A percentile compares a stretch with the other conserved stretches of the same genome.
phyloP scores from a whole-genome alignment of 176 grass and related monocot genomes.

The Dactylis glomerata region DNA sequence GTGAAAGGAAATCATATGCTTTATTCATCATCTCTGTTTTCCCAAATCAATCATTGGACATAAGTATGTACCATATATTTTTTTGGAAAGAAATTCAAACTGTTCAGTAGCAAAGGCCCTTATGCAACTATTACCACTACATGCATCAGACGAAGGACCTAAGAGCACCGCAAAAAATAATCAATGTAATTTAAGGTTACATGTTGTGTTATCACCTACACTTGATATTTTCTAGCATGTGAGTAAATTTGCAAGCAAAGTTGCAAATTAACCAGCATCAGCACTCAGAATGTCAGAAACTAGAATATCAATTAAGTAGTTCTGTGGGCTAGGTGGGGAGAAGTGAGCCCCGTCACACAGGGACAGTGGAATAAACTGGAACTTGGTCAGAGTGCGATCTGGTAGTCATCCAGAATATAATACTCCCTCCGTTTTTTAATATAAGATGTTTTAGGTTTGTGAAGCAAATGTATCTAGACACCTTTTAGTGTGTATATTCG shows the following conservation, averaged over 20 bases:
- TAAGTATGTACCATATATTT: not conserved
- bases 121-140: not conserved
- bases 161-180: not conserved
- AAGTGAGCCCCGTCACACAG: not conserved
- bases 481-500: too few relatives aligned
- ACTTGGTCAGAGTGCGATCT: not conserved
- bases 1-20: too few relatives aligned
- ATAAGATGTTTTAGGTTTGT: too few relatives aligned
- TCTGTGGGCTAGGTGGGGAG: not conserved
- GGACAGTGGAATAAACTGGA: not conserved
- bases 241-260: not conserved
- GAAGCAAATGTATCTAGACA: too few relatives aligned
- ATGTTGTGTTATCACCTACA: not conserved
- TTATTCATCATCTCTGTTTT: not conserved
- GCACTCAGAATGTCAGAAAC: not conserved
- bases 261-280: not conserved
- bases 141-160: not conserved
- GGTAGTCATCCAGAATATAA: not conserved
- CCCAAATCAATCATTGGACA: not conserved
- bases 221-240: not conserved
- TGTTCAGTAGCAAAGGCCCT: not conserved
- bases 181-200: not conserved
- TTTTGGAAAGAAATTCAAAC: not conserved
- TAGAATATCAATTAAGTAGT: not conserved
- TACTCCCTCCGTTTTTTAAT: too few relatives aligned